These are phyloP conservation scores for Pulveroboletus sp. DNA, from an alignment of 768 basidiomycete genomes.

Conservation along the genomic window DNA sequence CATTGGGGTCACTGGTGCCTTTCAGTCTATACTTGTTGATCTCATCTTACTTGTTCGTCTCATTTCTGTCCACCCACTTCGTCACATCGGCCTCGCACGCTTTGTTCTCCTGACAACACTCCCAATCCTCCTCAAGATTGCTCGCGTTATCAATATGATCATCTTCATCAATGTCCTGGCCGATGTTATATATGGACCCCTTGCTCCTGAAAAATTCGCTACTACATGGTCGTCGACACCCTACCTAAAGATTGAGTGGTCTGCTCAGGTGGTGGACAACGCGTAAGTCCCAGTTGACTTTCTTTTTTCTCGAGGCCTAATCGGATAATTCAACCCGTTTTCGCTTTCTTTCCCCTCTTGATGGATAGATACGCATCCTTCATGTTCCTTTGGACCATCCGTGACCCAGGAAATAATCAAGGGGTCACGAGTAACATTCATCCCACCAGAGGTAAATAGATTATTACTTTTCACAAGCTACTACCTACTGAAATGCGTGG, in stretches of 20 bases:
- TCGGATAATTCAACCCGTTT: not conserved
- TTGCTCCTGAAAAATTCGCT: slow-evolving; percentile 10
- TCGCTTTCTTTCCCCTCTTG: no score
- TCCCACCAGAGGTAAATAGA: slow-evolving; percentile 3
- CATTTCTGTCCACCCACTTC: slow-evolving; percentile 22
- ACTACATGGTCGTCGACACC: slow-evolving; percentile 21
- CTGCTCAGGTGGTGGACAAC: slow-evolving; percentile 28
- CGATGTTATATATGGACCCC: slow-evolving; percentile 18
- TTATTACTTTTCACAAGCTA: not conserved
- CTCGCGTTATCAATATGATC: slow-evolving; percentile 23
- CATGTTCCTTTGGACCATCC: slow-evolving; percentile 27
- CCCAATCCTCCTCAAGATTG: slow-evolving; percentile 28
- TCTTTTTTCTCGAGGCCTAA: not conserved
- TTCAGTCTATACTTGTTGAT: slow-evolving; percentile 29
- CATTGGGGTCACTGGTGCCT: slow-evolving; percentile 28
- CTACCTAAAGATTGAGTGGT: slow-evolving; percentile 32
- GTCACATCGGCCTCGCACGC: slow-evolving; percentile 7
- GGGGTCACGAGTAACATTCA: slow-evolving; percentile 20
- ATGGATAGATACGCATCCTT: slow-evolving; percentile 22
- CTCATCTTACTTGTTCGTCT: slow-evolving; percentile 27
- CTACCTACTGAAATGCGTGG: not conserved
- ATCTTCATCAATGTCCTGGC: slow-evolving; percentile 25
- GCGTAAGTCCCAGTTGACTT: slow-evolving; percentile 12
- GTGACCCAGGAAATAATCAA: slow-evolving; percentile 4
- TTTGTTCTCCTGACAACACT: slow-evolving; percentile 20